Base-by-base conservation (phyloP, 2,329 filamentous ascomycete genomes). In the Sphaceloma murrayae region DNA sequence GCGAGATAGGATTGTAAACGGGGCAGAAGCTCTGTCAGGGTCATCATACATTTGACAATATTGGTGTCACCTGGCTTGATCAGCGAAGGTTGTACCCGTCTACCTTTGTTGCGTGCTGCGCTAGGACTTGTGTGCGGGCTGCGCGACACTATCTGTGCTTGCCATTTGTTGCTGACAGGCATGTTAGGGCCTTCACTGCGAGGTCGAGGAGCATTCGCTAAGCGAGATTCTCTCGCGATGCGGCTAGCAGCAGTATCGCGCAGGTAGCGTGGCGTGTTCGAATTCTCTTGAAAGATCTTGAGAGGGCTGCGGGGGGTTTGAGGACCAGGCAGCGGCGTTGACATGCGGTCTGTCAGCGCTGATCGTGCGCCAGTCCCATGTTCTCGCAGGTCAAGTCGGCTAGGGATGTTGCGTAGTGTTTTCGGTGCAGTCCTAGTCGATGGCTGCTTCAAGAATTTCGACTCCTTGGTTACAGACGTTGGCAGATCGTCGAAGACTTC, bases 401-500 rank as follows among this genome's bases (percentile, higher is more conserved):
- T 71, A 32, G 73, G 59, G 49, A 68, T 70, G 48, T 63, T 67
- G 31, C 70, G 66, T 29, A 75, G 56, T 26, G 76, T 73, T 62
- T 81, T 86, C 18, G 82, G 77, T 33, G 74, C 75, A 14, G 81
- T 79, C 44, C 75, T 74, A 34, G 75, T 77, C 29, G 81, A 69
- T 2, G 91, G 88, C 54, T 83, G 78, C 61, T 88, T 93, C 49
- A 87, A 71, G 57, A 78, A 98, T 54, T 78, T 83, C 50, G 79
- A 86, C 63, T 98, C 91, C 10, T 78, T 74, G 48, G 82, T 77
- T 9, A 74, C 78, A 11, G 88, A 95, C 0, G 88, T 96, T 1
- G 89, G 89, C 46, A 98, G 68, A 62, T 98, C 91, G 59, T 98
- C 91, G 59, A 98, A 96, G 2, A 75, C 79, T 53, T 96, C 89